Percentiles rank a stretch among this genome's conserved stretches.
phyloP scores from a whole-genome alignment of 2,329 filamentous ascomycete genomes.

The Stagonosporopsis vannaccii region DNA sequence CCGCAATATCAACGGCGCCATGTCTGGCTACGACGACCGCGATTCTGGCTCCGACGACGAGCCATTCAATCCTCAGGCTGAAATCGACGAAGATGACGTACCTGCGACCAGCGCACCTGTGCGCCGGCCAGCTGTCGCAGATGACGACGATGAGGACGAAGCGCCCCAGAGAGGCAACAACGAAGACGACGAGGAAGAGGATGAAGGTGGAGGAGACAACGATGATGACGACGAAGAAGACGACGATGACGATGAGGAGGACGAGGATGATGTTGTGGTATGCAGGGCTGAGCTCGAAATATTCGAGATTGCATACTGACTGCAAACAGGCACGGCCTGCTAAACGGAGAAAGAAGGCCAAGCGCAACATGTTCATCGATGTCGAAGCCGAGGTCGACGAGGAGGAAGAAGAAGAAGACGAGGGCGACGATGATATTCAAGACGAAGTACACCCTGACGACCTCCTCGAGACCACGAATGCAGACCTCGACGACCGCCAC shows the following conservation, averaged over 20 bases:
- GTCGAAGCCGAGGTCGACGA: constrained; percentile 98
- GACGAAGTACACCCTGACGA: constrained; percentile 92
- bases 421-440: constrained; percentile 82
- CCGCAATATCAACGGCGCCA: constrained; percentile 16
- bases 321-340: constrained; percentile 69
- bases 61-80: constrained; percentile 86
- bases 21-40: constrained; percentile 42
- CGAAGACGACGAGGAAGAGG: constrained; percentile 37
- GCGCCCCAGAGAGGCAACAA: constrained; percentile 48
- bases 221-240: constrained; percentile 68
- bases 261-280: constrained; percentile 59
- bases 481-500: constrained; percentile 85
- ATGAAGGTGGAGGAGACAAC: constrained; percentile 61
- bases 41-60: constrained; percentile 68
- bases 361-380: constrained; percentile 89
- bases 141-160: constrained; percentile 37
- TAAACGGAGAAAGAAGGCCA: constrained; percentile 78
- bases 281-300: constrained; percentile 14
- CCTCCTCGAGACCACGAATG: constrained; percentile 76
- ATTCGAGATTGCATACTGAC: constrained; percentile 25
- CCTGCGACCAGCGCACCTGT: constrained; percentile 26
- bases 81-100: constrained; percentile 68
- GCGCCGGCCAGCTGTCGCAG: constrained; percentile 41
- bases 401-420: constrained; percentile 82
- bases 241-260: constrained; percentile 68